Base-by-base conservation (phyloP, 2,329 filamentous ascomycete genomes). In the Claviceps quebecensis region DNA sequence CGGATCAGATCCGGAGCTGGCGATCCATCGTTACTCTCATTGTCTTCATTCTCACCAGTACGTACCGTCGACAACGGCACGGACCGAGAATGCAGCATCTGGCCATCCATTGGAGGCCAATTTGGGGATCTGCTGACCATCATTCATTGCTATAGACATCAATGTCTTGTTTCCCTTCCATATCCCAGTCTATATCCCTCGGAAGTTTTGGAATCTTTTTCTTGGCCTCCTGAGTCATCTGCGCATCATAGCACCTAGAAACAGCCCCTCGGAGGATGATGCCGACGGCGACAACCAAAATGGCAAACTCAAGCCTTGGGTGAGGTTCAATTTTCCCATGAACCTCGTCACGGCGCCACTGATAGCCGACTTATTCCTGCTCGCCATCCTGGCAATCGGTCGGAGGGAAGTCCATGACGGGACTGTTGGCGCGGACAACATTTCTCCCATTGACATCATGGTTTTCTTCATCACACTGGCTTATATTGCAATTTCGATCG, bases 401-500 rank as follows among this genome's bases (percentile, higher is more conserved):
- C 68, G 74, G 22, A 56, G 74, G 52, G 84, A 87, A 65, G 81
- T 87, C 0, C 70, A 76, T n/a, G 83, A 78, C 58, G 84, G 84
- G 2, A 86, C 80, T 0, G 64, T 84, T 7, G 83, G 83, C 0
- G 71, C 80, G 1, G 69, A 84, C 58, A 71, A 80, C 59, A 87
- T 88, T 57, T 71, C 72, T 2, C 84, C 84, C 0, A 74, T 85
- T 56, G 83, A 87, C 54, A 86, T 87, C 54, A 86, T 87, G 81
- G 67, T 73, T 16, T 87, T 87, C 66, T 87, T 88, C 67, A 70
- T 87, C 44, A 84, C 82, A 0, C 63, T 86, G 44, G 84, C 84
- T 2, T 88, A 87, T 58, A 86, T 87, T 53, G 84, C 84, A 46
- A 86, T 88, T 45, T 87, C 83, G 0, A 85, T 87, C 53, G 84